Percentiles rank a stretch among this genome's conserved stretches.
Evolutionary conservation across 2,329 filamentous ascomycete genomes (phyloP).

Genomic region (Apiospora sp.): DNA sequence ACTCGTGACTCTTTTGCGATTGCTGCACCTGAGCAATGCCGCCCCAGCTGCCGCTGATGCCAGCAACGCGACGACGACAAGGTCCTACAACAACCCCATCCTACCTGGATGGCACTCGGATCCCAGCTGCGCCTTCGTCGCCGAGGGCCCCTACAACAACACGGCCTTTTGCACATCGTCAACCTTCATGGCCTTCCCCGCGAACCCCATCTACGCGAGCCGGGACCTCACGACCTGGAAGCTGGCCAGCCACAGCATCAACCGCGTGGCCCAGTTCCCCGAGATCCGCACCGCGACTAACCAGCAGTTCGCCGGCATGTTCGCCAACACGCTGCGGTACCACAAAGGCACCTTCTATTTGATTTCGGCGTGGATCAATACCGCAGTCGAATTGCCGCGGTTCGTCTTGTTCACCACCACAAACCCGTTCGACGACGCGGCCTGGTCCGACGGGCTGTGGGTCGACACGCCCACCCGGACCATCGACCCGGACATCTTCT

Average conservation of each 20-base stretch:
- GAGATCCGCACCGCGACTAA: constrained; percentile 37
- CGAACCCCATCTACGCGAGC: constrained; percentile 51
- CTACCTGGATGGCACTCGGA: constrained; percentile 44
- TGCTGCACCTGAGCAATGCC: neutral
- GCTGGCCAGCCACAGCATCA: constrained; percentile 36
- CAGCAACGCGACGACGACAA: neutral
- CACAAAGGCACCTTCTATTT: constrained; percentile 41
- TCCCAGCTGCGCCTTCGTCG: constrained; percentile 39
- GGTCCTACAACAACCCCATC: constrained; percentile 37
- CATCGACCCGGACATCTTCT: constrained; percentile 29
- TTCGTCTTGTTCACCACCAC: constrained; percentile 24
- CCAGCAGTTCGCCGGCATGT: constrained; percentile 39
- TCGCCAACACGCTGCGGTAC: constrained; percentile 43
- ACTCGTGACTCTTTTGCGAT: neutral
- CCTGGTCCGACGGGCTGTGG: constrained; percentile 40
- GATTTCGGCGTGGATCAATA: constrained; percentile 33
- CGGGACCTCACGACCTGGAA: constrained; percentile 44
- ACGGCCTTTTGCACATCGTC: constrained; percentile 56
- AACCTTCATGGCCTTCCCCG: constrained; percentile 66
- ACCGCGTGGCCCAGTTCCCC: constrained; percentile 47
- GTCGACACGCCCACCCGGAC: constrained; percentile 44
- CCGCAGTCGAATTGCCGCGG: neutral
- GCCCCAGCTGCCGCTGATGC: neutral
- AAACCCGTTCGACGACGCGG: constrained; percentile 22
- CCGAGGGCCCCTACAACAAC: constrained; percentile 32